Percentiles rank a stretch among this genome's conserved stretches.
Conservation (phyloP, 305 asterid species). For the Solanum hybrid region DNA sequence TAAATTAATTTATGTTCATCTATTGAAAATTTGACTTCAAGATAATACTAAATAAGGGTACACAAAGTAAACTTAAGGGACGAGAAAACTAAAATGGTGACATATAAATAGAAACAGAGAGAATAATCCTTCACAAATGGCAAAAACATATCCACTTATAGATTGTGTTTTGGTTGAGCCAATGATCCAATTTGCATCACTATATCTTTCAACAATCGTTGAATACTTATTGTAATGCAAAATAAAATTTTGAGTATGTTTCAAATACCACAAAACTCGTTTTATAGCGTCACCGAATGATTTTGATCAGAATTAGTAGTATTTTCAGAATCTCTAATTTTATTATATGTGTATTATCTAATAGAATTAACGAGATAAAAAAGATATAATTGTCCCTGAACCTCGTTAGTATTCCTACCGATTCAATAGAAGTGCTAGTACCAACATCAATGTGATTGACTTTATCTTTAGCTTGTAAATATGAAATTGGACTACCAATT, state of each 20-base stretch:
- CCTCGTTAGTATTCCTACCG: background rate
- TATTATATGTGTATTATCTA: background rate
- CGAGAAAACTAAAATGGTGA: background rate
- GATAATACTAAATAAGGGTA: background rate
- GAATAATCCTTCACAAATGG: background rate
- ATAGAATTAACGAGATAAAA: background rate
- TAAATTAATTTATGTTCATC: background rate
- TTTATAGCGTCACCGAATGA: background rate
- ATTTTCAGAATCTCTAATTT: background rate
- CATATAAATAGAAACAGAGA: background rate
- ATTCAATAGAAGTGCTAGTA: background rate
- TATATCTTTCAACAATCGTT: background rate
- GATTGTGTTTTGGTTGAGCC: background rate
- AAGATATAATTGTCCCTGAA: background rate
- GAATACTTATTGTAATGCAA: background rate
- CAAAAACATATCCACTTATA: background rate
- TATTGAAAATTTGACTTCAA: background rate
- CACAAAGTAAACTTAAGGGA: background rate
- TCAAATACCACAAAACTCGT: background rate
- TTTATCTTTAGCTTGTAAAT: background rate
- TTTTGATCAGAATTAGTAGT: background rate
- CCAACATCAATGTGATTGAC: background rate
- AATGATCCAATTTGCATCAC: background rate
- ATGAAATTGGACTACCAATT: background rate
- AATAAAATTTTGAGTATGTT: background rate